Evolutionary conservation across 169 alveolate genomes (phyloP), one percentile per base, ranked within the genome.

Genomic region (Babesia ovis): DNA sequence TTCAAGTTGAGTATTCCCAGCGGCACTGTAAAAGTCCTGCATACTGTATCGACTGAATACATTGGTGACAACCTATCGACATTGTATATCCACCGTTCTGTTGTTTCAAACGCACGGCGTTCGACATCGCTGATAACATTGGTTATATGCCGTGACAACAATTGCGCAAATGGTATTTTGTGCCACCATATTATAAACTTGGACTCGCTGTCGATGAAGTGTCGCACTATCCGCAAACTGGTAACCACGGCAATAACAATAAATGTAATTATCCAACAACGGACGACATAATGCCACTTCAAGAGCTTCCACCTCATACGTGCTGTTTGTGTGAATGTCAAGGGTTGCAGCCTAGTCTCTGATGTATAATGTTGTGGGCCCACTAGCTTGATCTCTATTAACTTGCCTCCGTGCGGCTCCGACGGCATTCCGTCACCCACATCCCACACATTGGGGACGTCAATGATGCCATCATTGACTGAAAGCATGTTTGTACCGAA

Each of bases 391-490:
- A 64, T 64, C 4, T 46, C 48, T 20, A 64, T 64, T 18, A 64
- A 50, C 53, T 37, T 3, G 62, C 74, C 74, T 5, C 27, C 5
- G 14, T 18, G 25, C 12, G 32, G 9, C 5, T 20, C 27, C 27
- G 27, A 20, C 5, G 12, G 25, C 20, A 18, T 5, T 22, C 51
- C 62, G 5, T 32, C 53, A 12, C 22, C 9, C 34, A 12, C 62
- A 20, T n/a, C 53, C 71, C 54, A 50, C 22, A 20, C n/a, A 1
- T 62, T 43, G 32, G 27, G 50, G 22, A 75, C 77, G 54, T 62
- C 34, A 4, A 75, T 75, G 25, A 75, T 71, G n/a, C 72, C 85
- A 25, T 66, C 32, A 35, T 35, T 58, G 29, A 79, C 75, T 14
- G 66, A 79, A 1, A 79, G 48, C 34, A 66, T 35, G 35, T 69